phyloP scores from a whole-genome alignment of 2,329 filamentous ascomycete species.

The Botryotinia narcissicola region DNA sequence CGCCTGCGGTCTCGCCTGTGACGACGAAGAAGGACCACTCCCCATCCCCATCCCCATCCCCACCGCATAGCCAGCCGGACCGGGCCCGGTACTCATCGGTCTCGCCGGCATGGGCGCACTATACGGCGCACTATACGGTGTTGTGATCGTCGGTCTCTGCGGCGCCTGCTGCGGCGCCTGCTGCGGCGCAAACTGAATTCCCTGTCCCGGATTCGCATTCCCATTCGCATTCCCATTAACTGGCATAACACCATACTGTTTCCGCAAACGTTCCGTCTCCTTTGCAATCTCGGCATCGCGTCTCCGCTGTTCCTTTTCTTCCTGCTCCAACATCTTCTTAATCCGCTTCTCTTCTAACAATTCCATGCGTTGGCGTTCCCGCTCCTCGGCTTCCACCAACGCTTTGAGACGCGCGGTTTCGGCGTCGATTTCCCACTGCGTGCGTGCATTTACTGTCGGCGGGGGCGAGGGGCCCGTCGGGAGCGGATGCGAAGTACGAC shows the following conservation, averaged over 20 bases:
- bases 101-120: conserved; percentile 26
- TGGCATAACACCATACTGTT: conserved; percentile 55
- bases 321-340: conserved; percentile 63
- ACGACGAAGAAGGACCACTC: conserved; percentile 20
- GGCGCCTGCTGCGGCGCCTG: conserved; percentile 24
- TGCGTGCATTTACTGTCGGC: conserved; percentile 35
- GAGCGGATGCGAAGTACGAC: conserved; percentile 24
- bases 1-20: conserved; percentile 28
- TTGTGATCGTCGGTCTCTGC: conserved; percentile 24
- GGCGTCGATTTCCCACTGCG: conserved; percentile 56
- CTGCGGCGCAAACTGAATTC: conserved; percentile 17
- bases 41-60: not conserved
- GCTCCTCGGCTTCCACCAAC: conserved; percentile 16
- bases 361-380: conserved; percentile 48
- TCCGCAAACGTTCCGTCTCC: conserved; percentile 79
- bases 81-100: conserved; percentile 14
- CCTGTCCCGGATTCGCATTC: not conserved
- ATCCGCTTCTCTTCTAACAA: conserved; percentile 57
- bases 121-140: conserved; percentile 14
- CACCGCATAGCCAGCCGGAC: not conserved
- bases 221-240: not conserved
- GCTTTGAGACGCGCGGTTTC: conserved; percentile 57
- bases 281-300: conserved; percentile 63
- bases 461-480: conserved; percentile 25
- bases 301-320: conserved; percentile 58